Evolutionary conservation across 176 grass and related monocot genomes (phyloP).

Genomic region (Oryza glaberrima): DNA sequence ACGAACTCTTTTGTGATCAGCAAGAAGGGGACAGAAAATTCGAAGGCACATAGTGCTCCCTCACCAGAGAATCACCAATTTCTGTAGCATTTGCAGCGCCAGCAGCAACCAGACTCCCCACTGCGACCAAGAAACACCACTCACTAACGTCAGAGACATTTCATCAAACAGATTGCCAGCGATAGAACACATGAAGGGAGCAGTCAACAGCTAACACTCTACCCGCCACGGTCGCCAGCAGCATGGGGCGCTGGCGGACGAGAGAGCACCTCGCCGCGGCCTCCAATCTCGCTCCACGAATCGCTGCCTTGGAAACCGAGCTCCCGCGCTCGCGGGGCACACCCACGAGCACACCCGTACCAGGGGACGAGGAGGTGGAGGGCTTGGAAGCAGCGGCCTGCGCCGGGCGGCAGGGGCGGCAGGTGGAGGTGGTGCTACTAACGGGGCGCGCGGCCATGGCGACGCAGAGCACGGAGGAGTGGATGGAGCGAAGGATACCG

Average conservation of each 20-base stretch:
- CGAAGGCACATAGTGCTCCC: conserved; percentile 19
- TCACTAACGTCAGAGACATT: conserved; percentile 16
- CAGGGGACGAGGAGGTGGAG: conserved; percentile 1
- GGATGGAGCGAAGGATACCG: background rate
- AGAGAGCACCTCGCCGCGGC: background rate
- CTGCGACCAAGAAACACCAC: conserved; percentile 52
- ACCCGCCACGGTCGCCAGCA: conserved; percentile 43
- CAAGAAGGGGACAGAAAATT: background rate
- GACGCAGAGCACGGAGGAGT: conserved; percentile 28
- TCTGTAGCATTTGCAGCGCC: conserved; percentile 61
- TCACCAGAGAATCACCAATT: conserved; percentile 66
- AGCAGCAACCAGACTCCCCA: conserved; percentile 59
- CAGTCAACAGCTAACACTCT: background rate
- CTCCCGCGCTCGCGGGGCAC: background rate
- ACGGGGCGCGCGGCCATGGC: conserved; percentile 44
- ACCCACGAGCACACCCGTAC: background rate
- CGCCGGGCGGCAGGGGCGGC: background rate
- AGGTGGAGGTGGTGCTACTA: background rate
- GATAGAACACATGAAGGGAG: background rate
- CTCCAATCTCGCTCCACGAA: conserved; percentile 9
- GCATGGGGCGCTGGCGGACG: background rate
- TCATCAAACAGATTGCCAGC: conserved; percentile 39
- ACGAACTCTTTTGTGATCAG: background rate
- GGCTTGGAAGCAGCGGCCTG: background rate
- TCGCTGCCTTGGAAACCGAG: background rate